A percentile compares a stretch with the other conserved stretches of the same genome.
Evolutionary conservation across 2,329 filamentous ascomycete genomes (phyloP).

Genomic region (Arthrobotrys megalospora): DNA sequence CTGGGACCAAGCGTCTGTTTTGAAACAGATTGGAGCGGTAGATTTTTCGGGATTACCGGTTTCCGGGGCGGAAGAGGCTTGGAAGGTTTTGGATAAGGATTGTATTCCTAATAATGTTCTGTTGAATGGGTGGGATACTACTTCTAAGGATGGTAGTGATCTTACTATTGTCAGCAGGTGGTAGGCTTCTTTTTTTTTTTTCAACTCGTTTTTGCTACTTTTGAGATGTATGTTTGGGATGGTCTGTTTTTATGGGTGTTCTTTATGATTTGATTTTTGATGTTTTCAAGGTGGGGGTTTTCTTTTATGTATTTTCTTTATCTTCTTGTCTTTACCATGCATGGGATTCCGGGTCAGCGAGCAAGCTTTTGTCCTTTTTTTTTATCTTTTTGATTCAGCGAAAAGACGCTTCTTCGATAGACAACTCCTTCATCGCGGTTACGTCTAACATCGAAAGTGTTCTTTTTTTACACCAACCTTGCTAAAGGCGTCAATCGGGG

Average conservation of each 20-base stretch:
- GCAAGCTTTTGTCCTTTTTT: too few relatives aligned
- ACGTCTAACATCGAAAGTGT: too few relatives aligned
- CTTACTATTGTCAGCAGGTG: neutral
- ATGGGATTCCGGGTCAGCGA: too few relatives aligned
- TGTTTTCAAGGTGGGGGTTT: neutral
- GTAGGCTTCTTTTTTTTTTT: neutral
- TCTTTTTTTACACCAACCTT: too few relatives aligned
- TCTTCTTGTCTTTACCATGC: neutral
- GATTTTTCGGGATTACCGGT: conserved; percentile 62
- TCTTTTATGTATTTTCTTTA: neutral
- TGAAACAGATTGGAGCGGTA: conserved; percentile 76
- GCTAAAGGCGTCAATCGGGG: too few relatives aligned
- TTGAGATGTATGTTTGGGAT: too few relatives aligned
- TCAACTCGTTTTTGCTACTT: too few relatives aligned
- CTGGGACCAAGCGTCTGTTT: conserved; percentile 78
- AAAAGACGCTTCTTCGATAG: too few relatives aligned
- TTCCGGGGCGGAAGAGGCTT: conserved; percentile 62
- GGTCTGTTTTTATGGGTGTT: too few relatives aligned
- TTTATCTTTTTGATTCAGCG: too few relatives aligned
- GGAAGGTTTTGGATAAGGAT: conserved; percentile 62
- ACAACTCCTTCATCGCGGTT: too few relatives aligned
- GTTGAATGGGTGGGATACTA: conserved; percentile 15
- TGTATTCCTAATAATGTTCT: conserved; percentile 39
- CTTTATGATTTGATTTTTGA: too few relatives aligned
- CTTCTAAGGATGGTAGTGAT: conserved; percentile 9